Evolutionary conservation across 768 basidiomycete species (phyloP).

Genomic region (Serendipita indica): DNA sequence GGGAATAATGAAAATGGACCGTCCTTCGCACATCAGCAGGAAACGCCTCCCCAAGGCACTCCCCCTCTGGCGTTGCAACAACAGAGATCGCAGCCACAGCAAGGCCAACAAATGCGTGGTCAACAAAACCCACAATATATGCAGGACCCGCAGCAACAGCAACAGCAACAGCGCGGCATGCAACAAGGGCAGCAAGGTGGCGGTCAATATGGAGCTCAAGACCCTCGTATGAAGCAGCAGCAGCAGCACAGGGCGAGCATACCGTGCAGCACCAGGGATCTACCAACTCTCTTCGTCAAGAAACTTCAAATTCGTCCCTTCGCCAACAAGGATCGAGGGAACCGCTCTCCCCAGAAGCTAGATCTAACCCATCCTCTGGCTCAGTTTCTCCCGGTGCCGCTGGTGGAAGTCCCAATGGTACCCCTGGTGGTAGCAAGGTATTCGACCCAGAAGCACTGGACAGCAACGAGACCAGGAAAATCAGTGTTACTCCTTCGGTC

Average conservation of each 20-base stretch:
- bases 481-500: slow-evolving; percentile 65
- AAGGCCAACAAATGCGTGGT: slow-evolving; percentile 12
- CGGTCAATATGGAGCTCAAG: slow-evolving; percentile 9
- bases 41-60: background rate
- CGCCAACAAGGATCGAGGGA: background rate
- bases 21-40: background rate
- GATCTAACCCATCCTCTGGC: background rate
- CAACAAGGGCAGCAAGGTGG: slow-evolving; percentile 11
- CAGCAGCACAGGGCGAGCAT: slow-evolving; percentile 13
- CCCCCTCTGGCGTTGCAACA: slow-evolving; percentile 13
- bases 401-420: background rate
- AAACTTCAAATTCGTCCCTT: slow-evolving; percentile 24
- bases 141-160: slow-evolving; percentile 11
- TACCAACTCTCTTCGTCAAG: slow-evolving; percentile 27
- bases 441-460: slow-evolving; percentile 46
- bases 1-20: background rate
- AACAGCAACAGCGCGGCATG: slow-evolving; percentile 19
- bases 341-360: background rate
- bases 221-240: slow-evolving; percentile 14
- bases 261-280: slow-evolving; percentile 13
- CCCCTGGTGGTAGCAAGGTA: slow-evolving; percentile 19
- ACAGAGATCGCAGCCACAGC: slow-evolving; percentile 14
- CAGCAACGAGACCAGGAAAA: slow-evolving; percentile 55
- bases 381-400: slow-evolving; percentile 9
- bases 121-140: slow-evolving; percentile 23